Conservation (phyloP, 2,329 filamentous ascomycete genomes). For the Cryphonectria nitschkei region DNA sequence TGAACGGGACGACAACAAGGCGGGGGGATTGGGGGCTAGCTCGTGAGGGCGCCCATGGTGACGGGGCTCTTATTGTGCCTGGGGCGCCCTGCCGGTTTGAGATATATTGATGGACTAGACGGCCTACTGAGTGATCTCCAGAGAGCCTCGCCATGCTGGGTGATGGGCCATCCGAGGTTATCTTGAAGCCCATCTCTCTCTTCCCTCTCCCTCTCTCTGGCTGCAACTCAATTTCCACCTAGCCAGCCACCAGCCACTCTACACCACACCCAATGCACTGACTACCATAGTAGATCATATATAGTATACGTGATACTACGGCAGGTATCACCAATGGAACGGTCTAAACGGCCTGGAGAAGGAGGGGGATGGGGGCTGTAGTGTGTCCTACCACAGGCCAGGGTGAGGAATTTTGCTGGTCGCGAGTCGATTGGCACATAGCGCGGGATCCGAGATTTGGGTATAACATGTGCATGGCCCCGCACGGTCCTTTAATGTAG, state of each 20-base stretch:
- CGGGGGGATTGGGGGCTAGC: background rate
- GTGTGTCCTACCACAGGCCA: background rate
- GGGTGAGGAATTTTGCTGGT: background rate
- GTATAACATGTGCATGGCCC: slow-evolving; percentile 5
- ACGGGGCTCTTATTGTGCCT: background rate
- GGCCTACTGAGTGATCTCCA: background rate
- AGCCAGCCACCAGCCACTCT: background rate
- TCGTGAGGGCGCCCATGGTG: background rate
- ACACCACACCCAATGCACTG: background rate
- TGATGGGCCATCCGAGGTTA: background rate
- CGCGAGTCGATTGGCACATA: background rate
- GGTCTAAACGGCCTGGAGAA: background rate
- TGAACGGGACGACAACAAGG: no score
- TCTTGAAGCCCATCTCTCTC: background rate
- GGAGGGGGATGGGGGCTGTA: background rate
- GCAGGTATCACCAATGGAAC: background rate
- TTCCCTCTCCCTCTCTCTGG: background rate
- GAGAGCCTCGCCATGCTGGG: background rate
- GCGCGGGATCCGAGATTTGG: slow-evolving; percentile 6
- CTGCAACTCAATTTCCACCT: background rate
- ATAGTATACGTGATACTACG: background rate
- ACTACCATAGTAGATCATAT: background rate
- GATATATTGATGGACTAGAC: no score
- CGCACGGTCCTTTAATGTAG: slow-evolving; percentile 3
- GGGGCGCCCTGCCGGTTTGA: background rate